Evolutionary conservation across 192 early-diverging fungal genomes (phyloP).

Genomic region (Backusella psychrophila): DNA sequence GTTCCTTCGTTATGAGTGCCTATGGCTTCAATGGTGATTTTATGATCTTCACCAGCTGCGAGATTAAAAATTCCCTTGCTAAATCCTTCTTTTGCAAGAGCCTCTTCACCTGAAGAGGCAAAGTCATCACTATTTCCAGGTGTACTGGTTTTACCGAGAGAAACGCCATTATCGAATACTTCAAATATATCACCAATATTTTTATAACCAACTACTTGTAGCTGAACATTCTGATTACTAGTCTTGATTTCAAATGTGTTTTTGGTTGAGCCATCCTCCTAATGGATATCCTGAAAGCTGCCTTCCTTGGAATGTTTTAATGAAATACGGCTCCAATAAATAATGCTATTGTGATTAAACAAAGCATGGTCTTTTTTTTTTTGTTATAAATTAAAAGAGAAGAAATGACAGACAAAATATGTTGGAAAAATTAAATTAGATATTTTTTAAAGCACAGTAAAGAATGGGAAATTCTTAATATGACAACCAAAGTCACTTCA

Average conservation of each 20-base stretch:
- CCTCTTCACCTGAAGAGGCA: conserved; percentile 29
- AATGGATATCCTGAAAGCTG: conserved; percentile 15
- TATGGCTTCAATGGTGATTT: conserved; percentile 28
- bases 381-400: background rate
- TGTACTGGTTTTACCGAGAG: conserved; percentile 17
- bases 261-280: conserved; percentile 11
- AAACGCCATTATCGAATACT: conserved; percentile 25
- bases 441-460: no score
- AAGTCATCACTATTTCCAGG: conserved; percentile 5
- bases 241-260: conserved; percentile 18
- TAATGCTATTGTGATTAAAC: conserved; percentile 2
- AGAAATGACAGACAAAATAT: no score
- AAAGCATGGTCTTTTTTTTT: background rate
- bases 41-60: conserved; percentile 19
- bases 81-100: conserved; percentile 20
- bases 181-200: conserved; percentile 30
- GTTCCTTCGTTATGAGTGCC: conserved; percentile 23
- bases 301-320: background rate
- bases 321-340: conserved; percentile 3
- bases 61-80: conserved; percentile 24
- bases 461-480: no score
- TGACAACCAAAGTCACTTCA: no score
- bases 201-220: conserved; percentile 32
- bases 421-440: no score
- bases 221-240: conserved; percentile 4